Evolutionary conservation across 2,329 filamentous ascomycete genomes (phyloP), one percentile per base, ranked within the genome.

Genomic region (Lasiodiplodia sp.): DNA sequence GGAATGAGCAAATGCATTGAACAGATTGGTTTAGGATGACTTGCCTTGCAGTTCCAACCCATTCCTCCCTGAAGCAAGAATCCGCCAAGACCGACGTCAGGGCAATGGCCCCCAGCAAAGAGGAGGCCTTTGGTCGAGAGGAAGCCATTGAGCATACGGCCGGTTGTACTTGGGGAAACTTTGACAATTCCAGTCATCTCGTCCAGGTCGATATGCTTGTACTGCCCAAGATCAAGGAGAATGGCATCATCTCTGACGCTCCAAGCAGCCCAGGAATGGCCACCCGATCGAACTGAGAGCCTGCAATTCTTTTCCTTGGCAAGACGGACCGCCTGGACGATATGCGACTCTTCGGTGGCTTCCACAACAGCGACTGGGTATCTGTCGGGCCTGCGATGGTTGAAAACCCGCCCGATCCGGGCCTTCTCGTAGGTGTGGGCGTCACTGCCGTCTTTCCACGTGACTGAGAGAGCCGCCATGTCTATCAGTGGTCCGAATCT

Each of bases 61-160:
- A 87, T 87, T 1, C 86, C 86, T 0, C 86, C 86, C 71, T 87
- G 85, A 16, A 88, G 73, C 25, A 87, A 73, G 70, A 87, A 87
- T 0, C 86, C 86, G 0, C 86, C 86, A n/a, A 88, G 71, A 10
- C 84, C 86, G 21, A 88, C 86, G 73, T 87, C 85, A 0, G 86
- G 85, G 72, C 85, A 88, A 73, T 88, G 86, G 0, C 86, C 86
- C 0, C 84, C 85, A 0, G 81, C 78, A 71, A 88, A 88, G 77
- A 87, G 81, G 44, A 81, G 75, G 0, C 81, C 83, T 55, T 79
- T 73, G 0, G 69, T 63, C 0, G 60, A 71, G n/a, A 86, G 73
- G 63, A 78, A 78, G 4, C 67, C 72, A 70, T 85, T 85, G 11
- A 85, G 70, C 72, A 79, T 74, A 25, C 75, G 72, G 1, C 85